phyloP scores from a whole-genome alignment of 2,329 filamentous ascomycete genomes.

The Colletotrichum shisoi region DNA sequence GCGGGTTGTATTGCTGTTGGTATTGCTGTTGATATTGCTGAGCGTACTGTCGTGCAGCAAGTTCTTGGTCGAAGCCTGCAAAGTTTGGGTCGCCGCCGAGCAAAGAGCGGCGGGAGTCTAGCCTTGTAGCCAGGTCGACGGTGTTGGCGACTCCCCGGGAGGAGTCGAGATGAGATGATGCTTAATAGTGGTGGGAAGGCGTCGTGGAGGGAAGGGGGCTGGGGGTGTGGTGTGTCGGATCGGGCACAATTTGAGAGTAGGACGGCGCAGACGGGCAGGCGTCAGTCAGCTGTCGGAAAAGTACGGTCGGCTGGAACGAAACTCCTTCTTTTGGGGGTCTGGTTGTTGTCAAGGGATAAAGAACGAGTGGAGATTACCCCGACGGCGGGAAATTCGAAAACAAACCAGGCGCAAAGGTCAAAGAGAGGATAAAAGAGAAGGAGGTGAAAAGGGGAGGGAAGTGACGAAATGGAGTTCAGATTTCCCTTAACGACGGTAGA shows the following conservation, averaged over 20 bases:
- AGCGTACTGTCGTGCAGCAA: conserved; percentile 44
- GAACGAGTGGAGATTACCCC: conserved; percentile 36
- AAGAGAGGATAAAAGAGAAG: conserved; percentile 15
- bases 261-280: conserved; percentile 7
- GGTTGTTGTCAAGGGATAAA: conserved; percentile 30
- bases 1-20: conserved; percentile 39
- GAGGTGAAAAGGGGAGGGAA: conserved; percentile 7
- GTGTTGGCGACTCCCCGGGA: conserved; percentile 39
- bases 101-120: conserved; percentile 54
- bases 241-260: conserved; percentile 6
- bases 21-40: conserved; percentile 41
- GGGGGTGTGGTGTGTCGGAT: conserved; percentile 13
- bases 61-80: conserved; percentile 41
- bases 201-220: conserved; percentile 21
- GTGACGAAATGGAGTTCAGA: conserved; percentile 19
- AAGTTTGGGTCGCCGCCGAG: conserved; percentile 52
- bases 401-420: conserved; percentile 25
- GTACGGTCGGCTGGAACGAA: conserved; percentile 12
- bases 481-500: conserved; percentile 23
- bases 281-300: conserved; percentile 20
- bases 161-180: conserved; percentile 45
- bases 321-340: conserved; percentile 20
- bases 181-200: conserved; percentile 24
- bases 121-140: conserved; percentile 50
- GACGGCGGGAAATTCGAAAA: conserved; percentile 34